These are phyloP conservation scores for Neurospora tetrasperma DNA, from an alignment of 495 filamentous ascomycete species.

Conservation along the genomic window DNA sequence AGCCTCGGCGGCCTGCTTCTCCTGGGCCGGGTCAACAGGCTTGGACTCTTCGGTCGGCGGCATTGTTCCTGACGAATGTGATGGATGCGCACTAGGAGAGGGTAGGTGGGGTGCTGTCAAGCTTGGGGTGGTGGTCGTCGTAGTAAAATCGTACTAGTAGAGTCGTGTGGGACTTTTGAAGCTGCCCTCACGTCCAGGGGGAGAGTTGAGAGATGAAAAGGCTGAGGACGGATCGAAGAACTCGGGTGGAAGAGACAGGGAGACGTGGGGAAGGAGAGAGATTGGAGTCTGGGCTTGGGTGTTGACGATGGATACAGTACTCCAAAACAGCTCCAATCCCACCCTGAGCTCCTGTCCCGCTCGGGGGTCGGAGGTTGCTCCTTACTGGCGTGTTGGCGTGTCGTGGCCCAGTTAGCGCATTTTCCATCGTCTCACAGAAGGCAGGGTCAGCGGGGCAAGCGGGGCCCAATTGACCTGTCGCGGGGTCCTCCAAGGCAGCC, in stretches of 20 bases:
- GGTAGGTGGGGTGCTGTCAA: background rate
- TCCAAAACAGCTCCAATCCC: background rate
- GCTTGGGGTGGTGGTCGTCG: background rate
- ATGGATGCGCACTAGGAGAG: background rate
- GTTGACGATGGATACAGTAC: background rate
- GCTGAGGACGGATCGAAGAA: background rate
- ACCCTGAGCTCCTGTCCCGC: background rate
- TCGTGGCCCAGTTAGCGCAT: background rate
- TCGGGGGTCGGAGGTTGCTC: background rate
- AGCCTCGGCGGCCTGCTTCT: conserved; percentile 13
- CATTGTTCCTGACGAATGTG: background rate
- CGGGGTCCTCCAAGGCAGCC: background rate
- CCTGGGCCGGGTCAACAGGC: conserved; percentile 26
- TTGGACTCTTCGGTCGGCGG: conserved; percentile 34
- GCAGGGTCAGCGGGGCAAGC: background rate
- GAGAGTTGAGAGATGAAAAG: background rate
- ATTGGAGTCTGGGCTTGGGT: background rate
- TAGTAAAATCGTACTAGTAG: background rate
- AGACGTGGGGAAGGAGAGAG: background rate
- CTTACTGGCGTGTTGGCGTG: background rate
- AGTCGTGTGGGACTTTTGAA: background rate
- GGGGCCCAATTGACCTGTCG: background rate
- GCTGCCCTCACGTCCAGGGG: background rate
- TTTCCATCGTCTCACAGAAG: background rate
- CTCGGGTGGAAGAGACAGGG: background rate